Evolutionary conservation across 192 early-diverging fungal genomes (phyloP).

Genomic region (Linnemannia elongata): DNA sequence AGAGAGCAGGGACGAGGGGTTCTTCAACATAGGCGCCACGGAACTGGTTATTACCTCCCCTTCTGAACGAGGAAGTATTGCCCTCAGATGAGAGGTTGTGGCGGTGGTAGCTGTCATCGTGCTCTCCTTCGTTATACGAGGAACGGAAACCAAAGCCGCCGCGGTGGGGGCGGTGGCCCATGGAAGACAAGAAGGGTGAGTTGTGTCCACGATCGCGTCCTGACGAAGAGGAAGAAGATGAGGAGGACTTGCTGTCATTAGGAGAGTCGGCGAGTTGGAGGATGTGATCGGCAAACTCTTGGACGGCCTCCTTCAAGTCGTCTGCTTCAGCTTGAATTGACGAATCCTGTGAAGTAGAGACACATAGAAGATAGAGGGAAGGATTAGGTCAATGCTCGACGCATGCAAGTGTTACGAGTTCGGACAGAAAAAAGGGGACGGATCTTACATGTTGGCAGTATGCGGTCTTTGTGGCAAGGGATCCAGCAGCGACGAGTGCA

Average conservation of each 20-base stretch:
- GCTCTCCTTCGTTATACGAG: background rate
- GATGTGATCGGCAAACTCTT: conserved; percentile 45
- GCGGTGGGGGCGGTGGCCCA: background rate
- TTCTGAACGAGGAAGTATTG: background rate
- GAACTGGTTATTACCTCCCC: background rate
- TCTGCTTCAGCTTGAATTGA: conserved; percentile 30
- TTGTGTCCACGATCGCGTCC: conserved; percentile 21
- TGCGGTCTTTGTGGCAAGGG: background rate
- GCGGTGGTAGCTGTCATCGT: background rate
- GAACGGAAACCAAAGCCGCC: conserved; percentile 7
- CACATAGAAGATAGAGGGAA: background rate
- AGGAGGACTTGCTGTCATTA: background rate
- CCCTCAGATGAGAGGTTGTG: background rate
- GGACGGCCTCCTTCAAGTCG: conserved; percentile 42
- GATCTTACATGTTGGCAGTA: conserved; percentile 45
- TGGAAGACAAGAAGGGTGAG: conserved; percentile 20
- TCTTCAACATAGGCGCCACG: conserved; percentile 41
- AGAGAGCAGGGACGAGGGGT: conserved; percentile 34
- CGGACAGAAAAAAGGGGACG: background rate
- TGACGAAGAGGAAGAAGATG: conserved; percentile 14
- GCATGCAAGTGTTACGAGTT: too few relatives aligned
- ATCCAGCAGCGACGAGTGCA: conserved; percentile 5
- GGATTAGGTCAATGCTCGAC: background rate
- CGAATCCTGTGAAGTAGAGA: conserved; percentile 17
- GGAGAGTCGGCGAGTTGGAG: conserved; percentile 42